phyloP scores from a whole-genome alignment of 495 filamentous ascomycete species.

The Tuber calosporum region DNA sequence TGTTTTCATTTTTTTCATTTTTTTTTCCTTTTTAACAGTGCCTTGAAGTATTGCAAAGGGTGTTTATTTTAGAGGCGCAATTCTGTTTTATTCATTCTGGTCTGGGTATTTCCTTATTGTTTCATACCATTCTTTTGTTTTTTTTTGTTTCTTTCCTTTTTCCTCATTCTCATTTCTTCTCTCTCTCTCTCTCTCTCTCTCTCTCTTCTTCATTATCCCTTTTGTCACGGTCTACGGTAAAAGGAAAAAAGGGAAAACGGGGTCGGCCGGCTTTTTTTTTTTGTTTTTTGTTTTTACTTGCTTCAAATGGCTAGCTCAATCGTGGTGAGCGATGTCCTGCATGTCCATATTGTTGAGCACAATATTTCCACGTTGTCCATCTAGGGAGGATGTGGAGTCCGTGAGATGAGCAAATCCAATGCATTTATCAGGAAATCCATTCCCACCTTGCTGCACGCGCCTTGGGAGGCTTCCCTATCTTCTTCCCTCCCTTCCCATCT shows the following conservation, averaged over 20 bases:
- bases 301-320: neutral
- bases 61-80: conserved; percentile 1
- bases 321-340: neutral
- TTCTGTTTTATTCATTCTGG: neutral
- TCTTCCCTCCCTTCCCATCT: neutral
- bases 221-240: neutral
- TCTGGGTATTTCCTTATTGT: neutral
- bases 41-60: conserved; percentile 3
- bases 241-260: neutral
- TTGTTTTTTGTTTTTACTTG: conserved; percentile 3
- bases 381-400: neutral
- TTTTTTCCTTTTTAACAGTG: conserved; percentile 5
- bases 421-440: neutral
- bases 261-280: conserved; percentile 1
- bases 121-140: neutral
- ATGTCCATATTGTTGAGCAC: neutral
- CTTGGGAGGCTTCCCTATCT: neutral
- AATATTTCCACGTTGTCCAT: neutral
- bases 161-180: neutral
- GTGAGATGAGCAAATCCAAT: neutral
- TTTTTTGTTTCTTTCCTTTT: neutral
- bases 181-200: too few relatives aligned
- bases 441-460: neutral
- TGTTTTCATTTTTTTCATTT: too few relatives aligned
- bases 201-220: neutral